These are phyloP conservation scores for Cynara cardunculus DNA, from an alignment of 129 eudicot genomes.

Conservation along the genomic window DNA sequence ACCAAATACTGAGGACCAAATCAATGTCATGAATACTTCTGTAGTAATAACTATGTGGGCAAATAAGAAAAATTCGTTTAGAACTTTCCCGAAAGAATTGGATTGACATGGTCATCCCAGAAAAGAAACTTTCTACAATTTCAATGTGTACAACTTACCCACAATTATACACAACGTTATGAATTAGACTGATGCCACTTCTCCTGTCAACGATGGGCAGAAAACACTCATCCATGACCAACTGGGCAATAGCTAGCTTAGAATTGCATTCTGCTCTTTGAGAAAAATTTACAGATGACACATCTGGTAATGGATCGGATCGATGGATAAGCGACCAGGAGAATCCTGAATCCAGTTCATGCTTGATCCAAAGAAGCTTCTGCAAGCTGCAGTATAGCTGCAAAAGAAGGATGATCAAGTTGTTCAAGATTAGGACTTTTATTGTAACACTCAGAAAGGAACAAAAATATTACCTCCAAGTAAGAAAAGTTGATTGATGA, in stretches of 20 bases:
- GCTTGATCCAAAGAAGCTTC: constrained; percentile 77
- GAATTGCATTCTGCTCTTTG: constrained; percentile 85
- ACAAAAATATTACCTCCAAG: not conserved
- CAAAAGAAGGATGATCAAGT: constrained; percentile 11
- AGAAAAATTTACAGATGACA: constrained; percentile 37
- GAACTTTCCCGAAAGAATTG: not conserved
- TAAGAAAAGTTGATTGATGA: not conserved
- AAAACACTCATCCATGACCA: constrained; percentile 91
- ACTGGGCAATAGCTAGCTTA: constrained; percentile 77
- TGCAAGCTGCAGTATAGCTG: constrained; percentile 64
- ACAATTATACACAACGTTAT: constrained; percentile 78
- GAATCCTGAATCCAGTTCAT: constrained; percentile 77
- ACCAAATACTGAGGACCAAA: not conserved
- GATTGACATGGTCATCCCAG: not conserved
- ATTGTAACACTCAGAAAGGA: not conserved
- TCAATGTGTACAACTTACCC: constrained; percentile 54
- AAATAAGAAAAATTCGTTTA: not conserved
- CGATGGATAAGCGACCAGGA: constrained; percentile 85
- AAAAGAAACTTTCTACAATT: not conserved
- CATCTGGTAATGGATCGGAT: constrained; percentile 47
- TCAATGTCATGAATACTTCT: too few relatives aligned
- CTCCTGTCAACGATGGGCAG: constrained; percentile 80
- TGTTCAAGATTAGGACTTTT: not conserved
- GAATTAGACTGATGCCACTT: constrained; percentile 81
- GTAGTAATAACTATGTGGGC: not conserved